A percentile compares a stretch with the other conserved stretches of the same genome.
Evolutionary conservation across 2,329 filamentous ascomycete genomes (phyloP).

Genomic region (Calonectria pseudoturangicola): DNA sequence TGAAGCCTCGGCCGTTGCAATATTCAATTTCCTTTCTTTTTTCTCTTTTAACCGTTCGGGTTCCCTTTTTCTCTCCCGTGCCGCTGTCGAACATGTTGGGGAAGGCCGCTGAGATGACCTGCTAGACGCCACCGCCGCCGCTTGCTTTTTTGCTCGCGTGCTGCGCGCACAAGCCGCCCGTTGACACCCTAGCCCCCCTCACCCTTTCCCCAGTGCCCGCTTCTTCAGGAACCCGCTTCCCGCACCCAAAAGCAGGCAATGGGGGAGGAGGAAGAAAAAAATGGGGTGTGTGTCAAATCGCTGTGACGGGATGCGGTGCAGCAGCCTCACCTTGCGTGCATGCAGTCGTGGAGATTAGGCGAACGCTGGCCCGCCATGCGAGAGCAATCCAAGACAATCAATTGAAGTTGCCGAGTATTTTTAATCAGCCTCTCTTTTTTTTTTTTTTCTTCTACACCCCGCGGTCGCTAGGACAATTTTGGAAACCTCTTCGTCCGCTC

Average conservation of each 20-base stretch:
- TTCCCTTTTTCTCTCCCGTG: constrained; percentile 27
- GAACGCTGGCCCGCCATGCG: constrained; percentile 32
- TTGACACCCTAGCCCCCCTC: not conserved
- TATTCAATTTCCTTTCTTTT: constrained; percentile 40
- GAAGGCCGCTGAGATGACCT: not conserved
- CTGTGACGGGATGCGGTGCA: constrained; percentile 13
- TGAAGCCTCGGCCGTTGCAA: constrained; percentile 30
- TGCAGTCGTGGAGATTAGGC: constrained; percentile 35
- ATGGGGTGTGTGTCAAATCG: constrained; percentile 27
- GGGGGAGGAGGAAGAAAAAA: constrained; percentile 5
- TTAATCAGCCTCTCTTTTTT: not conserved
- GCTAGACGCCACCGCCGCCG: not conserved
- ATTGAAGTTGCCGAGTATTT: constrained; percentile 11
- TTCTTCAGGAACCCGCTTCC: constrained; percentile 21
- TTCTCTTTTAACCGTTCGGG: constrained; percentile 36
- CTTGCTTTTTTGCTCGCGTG: constrained; percentile 33
- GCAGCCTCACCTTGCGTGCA: constrained; percentile 27
- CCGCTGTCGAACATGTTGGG: constrained; percentile 4
- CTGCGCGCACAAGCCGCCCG: constrained; percentile 20
- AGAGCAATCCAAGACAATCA: constrained; percentile 15
- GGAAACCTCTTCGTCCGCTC: not conserved
- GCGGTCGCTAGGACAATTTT: not conserved
- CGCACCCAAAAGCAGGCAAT: constrained; percentile 14
- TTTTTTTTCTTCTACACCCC: constrained; percentile 14
- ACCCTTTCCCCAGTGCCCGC: constrained; percentile 14